A percentile compares a stretch with the other conserved stretches of the same genome.
Conservation (phyloP, 305 asterid genomes). For the Fraxinus nigra region DNA sequence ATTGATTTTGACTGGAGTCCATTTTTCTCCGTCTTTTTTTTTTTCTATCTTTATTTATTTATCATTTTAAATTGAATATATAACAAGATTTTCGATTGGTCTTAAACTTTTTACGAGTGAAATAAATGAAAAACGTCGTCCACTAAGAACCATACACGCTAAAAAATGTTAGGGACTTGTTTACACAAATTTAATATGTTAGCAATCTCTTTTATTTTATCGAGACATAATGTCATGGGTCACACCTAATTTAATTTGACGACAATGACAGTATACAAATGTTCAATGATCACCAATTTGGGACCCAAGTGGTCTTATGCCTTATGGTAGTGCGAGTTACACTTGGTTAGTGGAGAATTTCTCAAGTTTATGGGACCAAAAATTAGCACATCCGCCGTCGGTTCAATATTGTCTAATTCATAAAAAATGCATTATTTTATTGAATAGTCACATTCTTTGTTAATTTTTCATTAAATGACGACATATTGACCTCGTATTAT, state of each 20-base stretch:
- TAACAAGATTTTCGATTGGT: neutral
- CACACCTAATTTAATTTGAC: conserved; percentile 35
- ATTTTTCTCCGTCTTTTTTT: too few relatives aligned
- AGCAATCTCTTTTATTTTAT: neutral
- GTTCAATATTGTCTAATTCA: conserved; percentile 13
- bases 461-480: too few relatives aligned
- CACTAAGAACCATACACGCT: neutral
- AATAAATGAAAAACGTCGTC: neutral
- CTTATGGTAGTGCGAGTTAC: conserved; percentile 46
- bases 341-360: conserved; percentile 36
- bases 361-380: conserved; percentile 52
- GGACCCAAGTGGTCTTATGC: conserved; percentile 39
- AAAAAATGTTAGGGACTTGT: neutral
- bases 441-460: conserved; percentile 13
- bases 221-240: conserved; percentile 30
- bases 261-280: conserved; percentile 35
- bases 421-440: too few relatives aligned
- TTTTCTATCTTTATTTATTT: too few relatives aligned
- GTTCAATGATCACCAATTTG: conserved; percentile 45
- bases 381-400: conserved; percentile 70
- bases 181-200: neutral
- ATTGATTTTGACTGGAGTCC: too few relatives aligned
- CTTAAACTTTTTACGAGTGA: neutral
- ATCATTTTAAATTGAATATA: neutral
- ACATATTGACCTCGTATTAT: too few relatives aligned